These are phyloP conservation scores for Paspalum vaginatum DNA, from an alignment of 176 grass and related monocot species.

Conservation along the genomic window DNA sequence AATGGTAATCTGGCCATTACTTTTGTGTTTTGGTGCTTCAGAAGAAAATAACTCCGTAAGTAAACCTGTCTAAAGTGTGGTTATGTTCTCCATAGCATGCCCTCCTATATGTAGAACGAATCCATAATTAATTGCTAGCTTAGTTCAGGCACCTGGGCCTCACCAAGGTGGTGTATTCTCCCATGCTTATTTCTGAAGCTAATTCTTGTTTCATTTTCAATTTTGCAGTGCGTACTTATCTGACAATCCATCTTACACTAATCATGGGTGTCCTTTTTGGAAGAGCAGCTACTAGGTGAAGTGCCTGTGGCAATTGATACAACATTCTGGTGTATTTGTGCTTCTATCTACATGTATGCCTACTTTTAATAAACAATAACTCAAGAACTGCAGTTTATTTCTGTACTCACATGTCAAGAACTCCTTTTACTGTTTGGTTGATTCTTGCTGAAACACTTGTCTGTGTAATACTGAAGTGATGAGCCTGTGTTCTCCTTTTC, in stretches of 20 bases:
- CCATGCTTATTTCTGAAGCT: background rate
- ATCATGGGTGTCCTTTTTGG: background rate
- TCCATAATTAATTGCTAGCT: background rate
- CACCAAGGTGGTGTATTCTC: background rate
- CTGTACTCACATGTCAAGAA: background rate
- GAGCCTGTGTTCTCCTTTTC: background rate
- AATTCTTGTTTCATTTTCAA: slow-evolving; percentile 4
- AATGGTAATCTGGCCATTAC: background rate
- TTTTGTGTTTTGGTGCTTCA: background rate
- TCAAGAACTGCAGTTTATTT: background rate
- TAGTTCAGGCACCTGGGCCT: background rate
- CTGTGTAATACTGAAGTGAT: background rate
- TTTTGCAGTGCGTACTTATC: background rate
- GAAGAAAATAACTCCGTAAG: background rate
- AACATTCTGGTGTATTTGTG: background rate
- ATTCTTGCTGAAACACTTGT: background rate
- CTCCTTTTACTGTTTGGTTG: background rate
- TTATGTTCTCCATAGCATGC: background rate
- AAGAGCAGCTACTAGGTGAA: slow-evolving; percentile 1
- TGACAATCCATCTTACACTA: background rate
- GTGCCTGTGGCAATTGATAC: background rate
- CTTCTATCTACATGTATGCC: background rate
- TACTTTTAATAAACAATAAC: background rate
- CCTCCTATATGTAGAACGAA: background rate
- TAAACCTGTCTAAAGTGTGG: background rate